These are phyloP conservation scores for Hamiltosporidium tvaerminnensis DNA, from an alignment of 371 early-diverging fungal genomes.

Conservation along the genomic window DNA sequence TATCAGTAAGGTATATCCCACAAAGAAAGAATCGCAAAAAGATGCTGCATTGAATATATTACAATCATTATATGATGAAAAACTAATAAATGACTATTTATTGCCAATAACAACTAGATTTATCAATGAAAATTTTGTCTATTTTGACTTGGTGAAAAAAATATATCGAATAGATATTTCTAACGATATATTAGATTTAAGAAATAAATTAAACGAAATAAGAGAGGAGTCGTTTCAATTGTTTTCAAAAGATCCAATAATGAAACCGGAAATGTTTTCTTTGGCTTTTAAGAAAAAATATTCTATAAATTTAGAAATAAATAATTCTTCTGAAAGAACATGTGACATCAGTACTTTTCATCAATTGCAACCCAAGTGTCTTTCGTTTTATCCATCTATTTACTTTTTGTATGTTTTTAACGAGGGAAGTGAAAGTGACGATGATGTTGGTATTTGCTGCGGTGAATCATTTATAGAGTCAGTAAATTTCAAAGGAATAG, in stretches of 20 bases:
- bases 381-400: neutral
- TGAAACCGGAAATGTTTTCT: neutral
- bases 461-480: neutral
- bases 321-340: no score
- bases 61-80: neutral
- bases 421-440: neutral
- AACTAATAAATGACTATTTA: neutral
- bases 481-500: neutral
- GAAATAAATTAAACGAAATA: neutral
- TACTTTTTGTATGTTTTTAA: neutral
- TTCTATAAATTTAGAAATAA: no score
- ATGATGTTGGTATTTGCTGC: constrained; percentile 1
- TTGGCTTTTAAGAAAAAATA: neutral
- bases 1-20: neutral
- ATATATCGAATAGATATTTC: neutral
- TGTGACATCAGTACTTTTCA: neutral
- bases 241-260: neutral
- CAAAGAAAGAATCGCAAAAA: neutral
- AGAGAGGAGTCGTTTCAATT: neutral
- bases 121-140: neutral
- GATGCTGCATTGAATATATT: neutral
- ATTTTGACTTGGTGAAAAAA: neutral
- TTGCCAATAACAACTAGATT: neutral
- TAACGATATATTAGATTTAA: neutral
- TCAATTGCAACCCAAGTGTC: neutral